Evolutionary conservation across 164 flowering plant genomes (phyloP), one percentile per base, ranked within the genome.

Genomic region (Magnolia sinica): DNA sequence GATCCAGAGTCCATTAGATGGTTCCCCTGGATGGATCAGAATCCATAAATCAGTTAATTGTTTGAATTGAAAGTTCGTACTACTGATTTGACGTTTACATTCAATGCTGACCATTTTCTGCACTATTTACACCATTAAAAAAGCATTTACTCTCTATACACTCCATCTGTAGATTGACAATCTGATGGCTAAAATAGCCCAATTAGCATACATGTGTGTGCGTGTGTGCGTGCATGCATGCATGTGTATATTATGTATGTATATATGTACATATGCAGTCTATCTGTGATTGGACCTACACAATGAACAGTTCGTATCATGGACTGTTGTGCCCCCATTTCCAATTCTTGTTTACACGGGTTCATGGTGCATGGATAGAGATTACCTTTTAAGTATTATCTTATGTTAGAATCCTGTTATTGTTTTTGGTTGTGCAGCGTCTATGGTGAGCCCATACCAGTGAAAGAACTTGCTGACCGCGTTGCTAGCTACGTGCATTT

Each of bases 401-500:
- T 19, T 31, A 68, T 31, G 69, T 55, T 55, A 55, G 18, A 55
- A 55, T 72, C 19, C 52, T 59, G 24, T n/a, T 11, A 16, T 61
- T 49, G 18, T 23, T 27, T 55, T 31, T 64, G n/a, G 8, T 64
- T 78, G 27, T 84, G 86, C 86, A 95, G 98, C 82, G 83, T 82
- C 2, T 93, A 95, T 82, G 98, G 98, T 72, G 98, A 95, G 50
- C 81, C 91, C 22, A 89, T 95, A 79, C 98, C 98, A 74, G 91
- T 91, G 22, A 90, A 92, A 84, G 97, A 95, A 83, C 98, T 95
- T 81, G 92, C 98, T n/a, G 95, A 90, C 0, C 92, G 98, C 65
- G 97, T 95, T 79, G 98, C 98, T 61, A 93, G 98, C 81, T 95
- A 95, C 83, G 98, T 95, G 83, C 98, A 95, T 82, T 78, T 93